These are phyloP conservation scores for Vaccinium darrowii DNA, from an alignment of 148 eudicot species.

Conservation along the genomic window DNA sequence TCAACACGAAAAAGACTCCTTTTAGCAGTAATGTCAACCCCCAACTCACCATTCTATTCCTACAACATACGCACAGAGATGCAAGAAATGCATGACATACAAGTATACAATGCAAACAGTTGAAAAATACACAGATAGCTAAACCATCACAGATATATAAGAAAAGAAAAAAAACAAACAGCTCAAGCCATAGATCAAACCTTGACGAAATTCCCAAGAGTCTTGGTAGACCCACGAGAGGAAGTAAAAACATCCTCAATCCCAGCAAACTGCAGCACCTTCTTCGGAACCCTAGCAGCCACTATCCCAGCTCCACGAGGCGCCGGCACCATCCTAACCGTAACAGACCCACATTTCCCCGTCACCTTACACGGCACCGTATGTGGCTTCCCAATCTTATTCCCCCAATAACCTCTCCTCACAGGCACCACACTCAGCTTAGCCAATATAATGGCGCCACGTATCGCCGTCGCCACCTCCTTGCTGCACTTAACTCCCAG, in stretches of 20 bases:
- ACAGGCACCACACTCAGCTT: conserved; percentile 70
- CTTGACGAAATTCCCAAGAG: conserved; percentile 82
- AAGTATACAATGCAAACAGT: too few species aligned
- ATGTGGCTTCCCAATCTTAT: conserved; percentile 72
- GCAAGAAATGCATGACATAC: too few species aligned
- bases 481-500: conserved; percentile 71
- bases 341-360: conserved; percentile 75
- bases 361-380: conserved; percentile 81
- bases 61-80: too few species aligned
- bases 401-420: conserved; percentile 81
- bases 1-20: not conserved
- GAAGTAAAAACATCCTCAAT: conserved; percentile 76
- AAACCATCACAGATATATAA: not conserved
- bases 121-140: not conserved
- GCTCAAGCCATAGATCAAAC: conserved; percentile 22
- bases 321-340: conserved; percentile 74
- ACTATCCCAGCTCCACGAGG: conserved; percentile 80
- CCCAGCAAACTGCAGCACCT: conserved; percentile 91
- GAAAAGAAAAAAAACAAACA: not conserved
- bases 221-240: conserved; percentile 76
- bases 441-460: conserved; percentile 67
- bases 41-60: too few species aligned
- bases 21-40: too few species aligned
- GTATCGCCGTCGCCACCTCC: conserved; percentile 75
- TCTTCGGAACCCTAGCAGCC: conserved; percentile 78